Conservation (phyloP, 192 early-diverging fungal species). For the Coemansia sp. region DNA sequence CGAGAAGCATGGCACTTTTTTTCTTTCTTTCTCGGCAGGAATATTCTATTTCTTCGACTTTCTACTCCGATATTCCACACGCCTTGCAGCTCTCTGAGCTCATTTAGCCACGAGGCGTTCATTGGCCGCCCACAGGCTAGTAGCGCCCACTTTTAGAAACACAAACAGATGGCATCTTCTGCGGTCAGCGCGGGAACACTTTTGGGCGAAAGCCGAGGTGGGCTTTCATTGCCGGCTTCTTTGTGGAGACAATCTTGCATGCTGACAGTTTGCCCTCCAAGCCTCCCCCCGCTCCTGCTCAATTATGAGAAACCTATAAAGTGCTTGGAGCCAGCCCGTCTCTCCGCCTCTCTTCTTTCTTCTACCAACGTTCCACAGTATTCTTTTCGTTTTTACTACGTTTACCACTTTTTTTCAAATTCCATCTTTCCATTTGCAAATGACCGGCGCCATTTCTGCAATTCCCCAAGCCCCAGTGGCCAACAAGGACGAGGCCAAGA, state of each 20-base stretch:
- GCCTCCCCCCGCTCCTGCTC: not conserved
- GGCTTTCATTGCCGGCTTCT: not conserved
- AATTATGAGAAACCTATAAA: not conserved
- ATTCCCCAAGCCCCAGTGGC: not conserved
- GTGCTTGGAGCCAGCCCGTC: not conserved
- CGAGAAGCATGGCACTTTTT: not conserved
- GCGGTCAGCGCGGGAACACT: not conserved
- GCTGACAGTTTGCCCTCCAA: not conserved
- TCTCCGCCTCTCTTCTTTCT: not conserved
- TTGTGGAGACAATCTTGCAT: not conserved
- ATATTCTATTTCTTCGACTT: not conserved
- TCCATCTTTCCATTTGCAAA: not conserved
- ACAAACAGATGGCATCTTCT: not conserved
- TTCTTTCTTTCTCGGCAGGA: no score
- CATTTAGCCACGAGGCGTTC: not conserved
- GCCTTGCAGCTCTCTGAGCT: not conserved
- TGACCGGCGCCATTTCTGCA: not conserved
- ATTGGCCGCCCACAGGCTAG: not conserved
- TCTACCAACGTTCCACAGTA: not conserved
- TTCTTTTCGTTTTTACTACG: not conserved
- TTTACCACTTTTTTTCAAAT: not conserved
- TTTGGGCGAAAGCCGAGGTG: not conserved
- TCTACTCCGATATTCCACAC: not conserved
- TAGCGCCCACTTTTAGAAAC: not conserved
- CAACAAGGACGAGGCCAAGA: not conserved